A percentile compares a stretch with the other conserved stretches of the same genome.
Evolutionary conservation across 345 rosid species (phyloP).

Genomic region (Eucalyptus leucophloia): DNA sequence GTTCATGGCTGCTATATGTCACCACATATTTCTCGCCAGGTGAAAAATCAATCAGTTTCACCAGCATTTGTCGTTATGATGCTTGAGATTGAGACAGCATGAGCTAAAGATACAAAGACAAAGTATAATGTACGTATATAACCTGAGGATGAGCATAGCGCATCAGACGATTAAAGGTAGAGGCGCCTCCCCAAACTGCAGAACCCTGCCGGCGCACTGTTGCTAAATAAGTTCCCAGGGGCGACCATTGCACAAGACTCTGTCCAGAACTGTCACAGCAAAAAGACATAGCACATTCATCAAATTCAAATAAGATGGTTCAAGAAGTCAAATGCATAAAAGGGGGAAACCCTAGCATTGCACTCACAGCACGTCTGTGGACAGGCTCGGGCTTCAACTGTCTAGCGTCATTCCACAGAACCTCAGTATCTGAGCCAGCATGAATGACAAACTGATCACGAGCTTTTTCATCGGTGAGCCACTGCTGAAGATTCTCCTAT

Average conservation of each 20-base stretch:
- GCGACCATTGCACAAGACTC: constrained; percentile 97
- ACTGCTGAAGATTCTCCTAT: constrained; percentile 90
- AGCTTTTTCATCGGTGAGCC: constrained; percentile 93
- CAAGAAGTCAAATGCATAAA: not conserved
- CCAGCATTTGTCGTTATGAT: constrained; percentile 22
- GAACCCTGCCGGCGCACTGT: constrained; percentile 94
- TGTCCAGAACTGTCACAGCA: constrained; percentile 73
- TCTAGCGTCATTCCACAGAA: constrained; percentile 92
- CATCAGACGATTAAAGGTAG: constrained; percentile 72
- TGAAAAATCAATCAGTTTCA: constrained; percentile 83
- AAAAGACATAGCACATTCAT: not conserved
- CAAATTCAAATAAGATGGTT: not conserved
- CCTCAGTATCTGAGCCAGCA: constrained; percentile 84
- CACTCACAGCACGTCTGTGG: constrained; percentile 80
- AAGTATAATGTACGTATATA: not conserved
- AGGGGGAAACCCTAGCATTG: not conserved
- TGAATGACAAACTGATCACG: constrained; percentile 93
- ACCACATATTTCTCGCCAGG: constrained; percentile 89
- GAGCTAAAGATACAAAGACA: not conserved
- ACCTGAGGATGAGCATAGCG: constrained; percentile 95
- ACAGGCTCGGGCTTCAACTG: constrained; percentile 87
- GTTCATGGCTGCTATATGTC: constrained; percentile 90
- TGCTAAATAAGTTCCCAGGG: constrained; percentile 86
- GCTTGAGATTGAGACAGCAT: not conserved
- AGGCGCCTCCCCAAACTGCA: constrained; percentile 97